phyloP scores from a whole-genome alignment of 306 rosid genomes.

The Canavalia gladiata region DNA sequence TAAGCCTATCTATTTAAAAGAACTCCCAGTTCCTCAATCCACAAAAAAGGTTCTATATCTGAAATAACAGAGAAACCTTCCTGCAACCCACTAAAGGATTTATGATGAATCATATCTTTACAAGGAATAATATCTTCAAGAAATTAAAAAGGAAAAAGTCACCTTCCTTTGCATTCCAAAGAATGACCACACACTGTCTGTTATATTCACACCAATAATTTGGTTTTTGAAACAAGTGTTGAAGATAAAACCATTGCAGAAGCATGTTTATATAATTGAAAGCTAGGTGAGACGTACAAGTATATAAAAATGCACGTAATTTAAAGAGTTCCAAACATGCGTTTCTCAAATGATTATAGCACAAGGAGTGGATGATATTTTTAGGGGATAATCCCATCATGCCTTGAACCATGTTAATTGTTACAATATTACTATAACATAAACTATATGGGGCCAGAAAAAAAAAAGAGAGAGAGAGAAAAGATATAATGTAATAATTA shows the following conservation, averaged over 20 bases:
- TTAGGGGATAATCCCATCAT: conserved; percentile 42
- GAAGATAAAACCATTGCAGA: conserved; percentile 48
- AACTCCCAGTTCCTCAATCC: not conserved
- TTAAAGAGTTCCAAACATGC: conserved; percentile 56
- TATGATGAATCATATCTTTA: conserved; percentile 25
- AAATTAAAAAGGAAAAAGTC: conserved; percentile 25
- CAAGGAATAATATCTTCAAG: conserved; percentile 19
- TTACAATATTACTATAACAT: conserved; percentile 27
- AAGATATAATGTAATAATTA: conserved; percentile 27
- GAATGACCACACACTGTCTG: not conserved
- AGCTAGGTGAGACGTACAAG: conserved; percentile 38
- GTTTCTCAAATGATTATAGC: conserved; percentile 57
- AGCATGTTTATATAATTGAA: conserved; percentile 48
- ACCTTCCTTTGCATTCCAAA: conserved; percentile 20
- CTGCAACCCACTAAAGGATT: conserved; percentile 10
- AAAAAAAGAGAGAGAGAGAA: not conserved
- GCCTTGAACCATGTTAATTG: conserved; percentile 44
- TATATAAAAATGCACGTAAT: conserved; percentile 32
- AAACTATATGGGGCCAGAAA: not conserved
- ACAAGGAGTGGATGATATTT: conserved; percentile 40
- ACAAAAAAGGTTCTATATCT: conserved; percentile 2
- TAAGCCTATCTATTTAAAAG: not conserved
- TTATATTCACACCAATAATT: conserved; percentile 40
- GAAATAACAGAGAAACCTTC: not conserved
- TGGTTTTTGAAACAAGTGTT: conserved; percentile 44